Evolutionary conservation across 805 yeast genomes (phyloP).

Genomic region (Wickerhamomyces sydowiorum): DNA sequence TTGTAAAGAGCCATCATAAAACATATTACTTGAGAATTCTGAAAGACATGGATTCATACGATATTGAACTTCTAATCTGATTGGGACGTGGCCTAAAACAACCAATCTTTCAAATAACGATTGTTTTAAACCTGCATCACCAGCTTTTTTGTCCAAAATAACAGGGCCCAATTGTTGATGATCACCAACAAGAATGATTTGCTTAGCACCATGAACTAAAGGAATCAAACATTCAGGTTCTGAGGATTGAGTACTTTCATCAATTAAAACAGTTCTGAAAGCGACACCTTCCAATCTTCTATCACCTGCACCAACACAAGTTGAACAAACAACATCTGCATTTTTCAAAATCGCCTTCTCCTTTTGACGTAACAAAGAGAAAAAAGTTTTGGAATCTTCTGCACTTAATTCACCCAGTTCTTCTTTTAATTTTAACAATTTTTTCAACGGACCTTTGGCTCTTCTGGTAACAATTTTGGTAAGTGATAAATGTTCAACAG

Average conservation of each 20-base stretch:
- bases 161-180: constrained; percentile 96
- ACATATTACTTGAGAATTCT: constrained; percentile 86
- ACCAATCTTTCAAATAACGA: constrained; percentile 86
- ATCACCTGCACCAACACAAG: constrained; percentile 93
- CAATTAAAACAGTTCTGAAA: constrained; percentile 79
- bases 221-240: constrained; percentile 93
- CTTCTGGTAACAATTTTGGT: constrained; percentile 42
- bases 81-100: constrained; percentile 75
- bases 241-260: constrained; percentile 90
- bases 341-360: constrained; percentile 46
- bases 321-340: constrained; percentile 81
- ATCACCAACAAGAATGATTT: constrained; percentile 88
- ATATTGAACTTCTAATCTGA: constrained; percentile 85
- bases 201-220: constrained; percentile 82
- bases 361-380: constrained; percentile 33
- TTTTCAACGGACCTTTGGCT: constrained; percentile 53
- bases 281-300: constrained; percentile 44
- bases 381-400: constrained; percentile 42
- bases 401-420: constrained; percentile 65
- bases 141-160: constrained; percentile 72
- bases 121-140: constrained; percentile 80
- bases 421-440: constrained; percentile 50
- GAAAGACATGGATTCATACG: constrained; percentile 90
- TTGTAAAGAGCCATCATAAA: constrained; percentile 87
- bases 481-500: constrained; percentile 52